These are phyloP conservation scores for Melanogaster broomeanus DNA, from an alignment of 768 basidiomycete species.

Conservation along the genomic window DNA sequence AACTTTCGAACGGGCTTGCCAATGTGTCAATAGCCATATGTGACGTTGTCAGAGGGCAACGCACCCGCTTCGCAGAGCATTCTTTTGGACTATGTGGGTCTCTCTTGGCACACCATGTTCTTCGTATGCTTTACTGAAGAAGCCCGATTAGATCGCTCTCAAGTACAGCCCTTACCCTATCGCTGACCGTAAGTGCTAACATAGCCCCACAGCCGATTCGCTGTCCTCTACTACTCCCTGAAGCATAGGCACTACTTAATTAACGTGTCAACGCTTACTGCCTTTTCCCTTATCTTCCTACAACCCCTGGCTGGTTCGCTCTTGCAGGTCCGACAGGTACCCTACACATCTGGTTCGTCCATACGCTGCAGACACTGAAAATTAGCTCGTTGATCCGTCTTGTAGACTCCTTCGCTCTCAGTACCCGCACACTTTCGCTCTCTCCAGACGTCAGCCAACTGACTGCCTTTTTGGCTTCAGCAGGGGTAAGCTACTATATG, in stretches of 20 bases:
- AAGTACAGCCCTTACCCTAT: constrained; percentile 34
- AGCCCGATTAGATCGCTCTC: constrained; percentile 37
- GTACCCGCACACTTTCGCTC: constrained; percentile 46
- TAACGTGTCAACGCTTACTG: constrained; percentile 51
- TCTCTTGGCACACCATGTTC: not conserved
- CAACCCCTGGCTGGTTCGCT: constrained; percentile 56
- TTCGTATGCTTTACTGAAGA: constrained; percentile 2
- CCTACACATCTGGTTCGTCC: constrained; percentile 13
- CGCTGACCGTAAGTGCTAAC: constrained; percentile 1
- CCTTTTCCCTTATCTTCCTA: constrained; percentile 45
- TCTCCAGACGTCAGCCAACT: constrained; percentile 44
- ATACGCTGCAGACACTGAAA: constrained; percentile 8
- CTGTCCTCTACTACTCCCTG: constrained; percentile 45
- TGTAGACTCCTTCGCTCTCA: constrained; percentile 41
- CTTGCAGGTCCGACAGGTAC: constrained; percentile 27
- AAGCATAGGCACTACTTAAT: constrained; percentile 57
- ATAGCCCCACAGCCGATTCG: constrained; percentile 38
- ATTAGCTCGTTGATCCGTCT: not conserved
- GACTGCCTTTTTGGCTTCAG: constrained; percentile 58
- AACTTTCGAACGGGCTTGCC: constrained; percentile 1
- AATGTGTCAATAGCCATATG: constrained; percentile 52
- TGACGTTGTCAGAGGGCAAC: constrained; percentile 53
- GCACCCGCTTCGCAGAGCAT: constrained; percentile 58
- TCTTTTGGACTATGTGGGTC: constrained; percentile 64
- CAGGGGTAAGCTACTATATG: constrained; percentile 44